These are phyloP conservation scores for Powellomyces hirtus DNA, from an alignment of 192 early-diverging fungal genomes.

Conservation along the genomic window DNA sequence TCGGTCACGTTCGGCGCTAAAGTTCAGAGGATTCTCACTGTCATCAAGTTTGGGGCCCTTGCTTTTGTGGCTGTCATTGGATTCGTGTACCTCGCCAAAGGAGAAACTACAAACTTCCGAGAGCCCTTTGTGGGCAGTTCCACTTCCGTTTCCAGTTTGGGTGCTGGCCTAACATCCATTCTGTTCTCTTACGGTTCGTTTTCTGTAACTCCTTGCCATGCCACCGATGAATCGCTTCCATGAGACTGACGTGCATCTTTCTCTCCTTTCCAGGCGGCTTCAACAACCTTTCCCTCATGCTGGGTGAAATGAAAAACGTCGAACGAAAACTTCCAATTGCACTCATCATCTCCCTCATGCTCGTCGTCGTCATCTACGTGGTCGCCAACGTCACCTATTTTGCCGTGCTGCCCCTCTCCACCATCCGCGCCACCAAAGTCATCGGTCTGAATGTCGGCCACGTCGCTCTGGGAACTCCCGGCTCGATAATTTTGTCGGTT, in stretches of 20 bases:
- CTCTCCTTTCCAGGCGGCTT: too few species aligned
- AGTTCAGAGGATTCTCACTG: neutral
- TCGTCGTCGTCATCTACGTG: neutral
- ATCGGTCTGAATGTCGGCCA: conserved; percentile 1
- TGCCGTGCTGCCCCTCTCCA: neutral
- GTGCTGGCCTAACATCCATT: neutral
- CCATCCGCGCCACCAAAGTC: neutral
- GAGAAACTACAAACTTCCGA: neutral
- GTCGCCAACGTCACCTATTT: conserved; percentile 2
- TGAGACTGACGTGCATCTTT: too few species aligned
- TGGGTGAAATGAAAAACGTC: conserved; percentile 4
- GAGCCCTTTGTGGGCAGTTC: neutral
- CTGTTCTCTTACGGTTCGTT: neutral
- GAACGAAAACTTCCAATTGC: neutral
- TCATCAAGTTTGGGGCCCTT: neutral
- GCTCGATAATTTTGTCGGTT: neutral
- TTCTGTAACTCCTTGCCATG: too few species aligned
- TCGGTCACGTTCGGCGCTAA: neutral
- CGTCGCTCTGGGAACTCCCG: neutral
- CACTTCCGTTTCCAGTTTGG: neutral
- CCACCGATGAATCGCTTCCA: too few species aligned
- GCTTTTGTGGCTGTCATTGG: neutral
- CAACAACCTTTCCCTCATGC: neutral
- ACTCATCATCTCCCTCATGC: neutral
- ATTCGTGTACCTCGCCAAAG: neutral